Base-by-base conservation (phyloP, 1,284 basidiomycete species). In the Sphaerobolus stellatus region DNA sequence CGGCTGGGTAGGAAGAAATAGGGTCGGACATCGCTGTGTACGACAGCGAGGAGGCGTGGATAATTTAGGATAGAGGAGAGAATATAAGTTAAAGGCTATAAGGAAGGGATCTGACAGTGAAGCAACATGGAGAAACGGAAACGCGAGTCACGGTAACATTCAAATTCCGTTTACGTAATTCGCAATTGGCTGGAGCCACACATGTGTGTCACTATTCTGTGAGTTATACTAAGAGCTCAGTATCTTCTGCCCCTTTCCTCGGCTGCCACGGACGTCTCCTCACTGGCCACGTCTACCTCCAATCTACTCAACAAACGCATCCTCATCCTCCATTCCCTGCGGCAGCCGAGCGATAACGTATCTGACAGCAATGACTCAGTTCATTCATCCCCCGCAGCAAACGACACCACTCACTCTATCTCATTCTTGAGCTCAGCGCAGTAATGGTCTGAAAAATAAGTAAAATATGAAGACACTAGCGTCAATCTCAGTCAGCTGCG, bases 341-440 rank as follows among this genome's bases (percentile, higher is more conserved):
- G 90, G 86, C 52, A 94, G 71, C 57, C 84, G 78, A 62, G 87
- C 82, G 11, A 93, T 84, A 40, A 90, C 83, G 63, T 85, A 92
- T 59, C 90, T 92, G 58, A 30, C 47, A 13, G 53, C 48, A 41
- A 30, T 28, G 22, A n/a, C 4, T 27, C 36, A 36, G 57, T 43
- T 18, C 24, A 25, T 30, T 36, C 16, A 24, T 11, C 20, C 33
- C 41, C 52, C 49, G 41, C 16, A 28, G 18, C 20, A n/a, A 36
- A n/a, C 44, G 13, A 22, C 5, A 18, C 6, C 7, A 76, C 86
- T 69, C 64, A 90, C 87, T 87, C 77, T 53, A 92, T 79, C 68
- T 94, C 92, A 69, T 92, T 90, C 63, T 84, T 86, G 40, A 94
- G 75, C 67, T 94, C 92, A 24, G 84, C 80, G 64, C 91, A 94